Evolutionary conservation across 345 rosid genomes (phyloP).

Genomic region (Corchorus olitorius): DNA sequence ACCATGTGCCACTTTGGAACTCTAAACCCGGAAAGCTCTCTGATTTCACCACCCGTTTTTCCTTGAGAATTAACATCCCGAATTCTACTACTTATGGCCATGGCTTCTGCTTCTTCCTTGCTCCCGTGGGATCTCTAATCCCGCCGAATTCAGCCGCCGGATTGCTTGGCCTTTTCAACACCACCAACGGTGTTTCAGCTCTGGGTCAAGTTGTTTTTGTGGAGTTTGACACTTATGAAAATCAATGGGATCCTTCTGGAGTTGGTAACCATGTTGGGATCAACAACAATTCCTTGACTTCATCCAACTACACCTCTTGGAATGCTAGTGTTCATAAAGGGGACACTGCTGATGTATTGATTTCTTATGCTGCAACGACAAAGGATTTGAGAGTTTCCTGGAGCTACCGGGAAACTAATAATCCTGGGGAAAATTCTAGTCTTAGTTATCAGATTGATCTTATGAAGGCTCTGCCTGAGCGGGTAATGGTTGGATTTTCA

Average conservation of each 20-base stretch:
- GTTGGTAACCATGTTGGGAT: constrained; percentile 41
- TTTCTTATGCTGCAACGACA: constrained; percentile 35
- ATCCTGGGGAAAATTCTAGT: constrained; percentile 34
- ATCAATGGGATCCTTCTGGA: constrained; percentile 36
- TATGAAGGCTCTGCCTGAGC: constrained; percentile 36
- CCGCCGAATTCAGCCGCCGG: constrained; percentile 47
- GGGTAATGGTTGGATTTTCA: constrained; percentile 48
- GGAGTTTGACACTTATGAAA: constrained; percentile 38
- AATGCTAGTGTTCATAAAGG: constrained; percentile 9
- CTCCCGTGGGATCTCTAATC: constrained; percentile 29
- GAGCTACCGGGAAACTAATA: constrained; percentile 31
- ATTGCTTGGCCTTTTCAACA: constrained; percentile 41
- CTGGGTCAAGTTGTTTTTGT: constrained; percentile 33
- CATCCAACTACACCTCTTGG: constrained; percentile 1
- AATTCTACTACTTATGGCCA: not conserved
- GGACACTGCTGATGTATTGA: constrained; percentile 20
- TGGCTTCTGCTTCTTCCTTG: constrained; percentile 45
- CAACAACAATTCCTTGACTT: constrained; percentile 33
- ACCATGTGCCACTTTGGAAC: constrained; percentile 36
- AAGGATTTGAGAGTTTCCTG: constrained; percentile 53
- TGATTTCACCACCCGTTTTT: constrained; percentile 40
- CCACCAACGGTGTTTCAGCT: constrained; percentile 16
- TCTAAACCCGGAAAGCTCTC: constrained; percentile 24
- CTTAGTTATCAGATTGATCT: constrained; percentile 49
- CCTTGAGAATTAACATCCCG: constrained; percentile 30